These are phyloP conservation scores for Sophora flavescens DNA, from an alignment of 306 rosid species.

Conservation along the genomic window DNA sequence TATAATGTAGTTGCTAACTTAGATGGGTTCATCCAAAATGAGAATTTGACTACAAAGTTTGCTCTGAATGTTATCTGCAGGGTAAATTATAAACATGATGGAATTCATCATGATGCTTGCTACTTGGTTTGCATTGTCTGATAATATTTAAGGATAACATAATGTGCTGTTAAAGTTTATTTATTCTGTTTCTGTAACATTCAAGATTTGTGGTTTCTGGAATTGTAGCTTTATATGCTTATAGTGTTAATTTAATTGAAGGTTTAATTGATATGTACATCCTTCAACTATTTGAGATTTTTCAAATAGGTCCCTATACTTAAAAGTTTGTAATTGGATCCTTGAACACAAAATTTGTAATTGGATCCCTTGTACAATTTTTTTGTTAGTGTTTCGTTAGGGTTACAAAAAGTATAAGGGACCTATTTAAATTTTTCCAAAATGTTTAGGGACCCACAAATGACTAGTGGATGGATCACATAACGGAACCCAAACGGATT, in stretches of 20 bases:
- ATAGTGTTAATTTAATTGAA: background rate
- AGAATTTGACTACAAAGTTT: constrained; percentile 15
- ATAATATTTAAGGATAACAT: constrained; percentile 32
- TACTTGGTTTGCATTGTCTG: constrained; percentile 17
- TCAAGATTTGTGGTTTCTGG: constrained; percentile 24
- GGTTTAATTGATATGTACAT: no score
- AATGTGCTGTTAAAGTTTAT: constrained; percentile 1
- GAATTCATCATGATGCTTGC: constrained; percentile 20
- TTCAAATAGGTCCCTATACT: no score
- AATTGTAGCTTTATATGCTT: constrained; percentile 37
- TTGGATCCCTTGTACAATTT: no score
- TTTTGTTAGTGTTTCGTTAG: no score
- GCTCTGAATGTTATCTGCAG: constrained; percentile 27
- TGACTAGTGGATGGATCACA: no score
- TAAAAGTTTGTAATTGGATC: no score
- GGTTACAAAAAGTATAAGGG: no score
- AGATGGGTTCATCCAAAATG: constrained; percentile 24
- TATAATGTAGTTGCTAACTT: constrained; percentile 21
- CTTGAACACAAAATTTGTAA: no score
- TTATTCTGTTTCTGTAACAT: constrained; percentile 11
- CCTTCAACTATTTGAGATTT: no score
- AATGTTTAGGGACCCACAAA: no score
- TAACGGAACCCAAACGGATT: no score
- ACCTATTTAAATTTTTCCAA: no score
- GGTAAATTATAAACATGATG: constrained; percentile 7